These are phyloP conservation scores for Penicillium fuscoglaucum DNA, from an alignment of 2,329 filamentous ascomycete species.

Conservation along the genomic window DNA sequence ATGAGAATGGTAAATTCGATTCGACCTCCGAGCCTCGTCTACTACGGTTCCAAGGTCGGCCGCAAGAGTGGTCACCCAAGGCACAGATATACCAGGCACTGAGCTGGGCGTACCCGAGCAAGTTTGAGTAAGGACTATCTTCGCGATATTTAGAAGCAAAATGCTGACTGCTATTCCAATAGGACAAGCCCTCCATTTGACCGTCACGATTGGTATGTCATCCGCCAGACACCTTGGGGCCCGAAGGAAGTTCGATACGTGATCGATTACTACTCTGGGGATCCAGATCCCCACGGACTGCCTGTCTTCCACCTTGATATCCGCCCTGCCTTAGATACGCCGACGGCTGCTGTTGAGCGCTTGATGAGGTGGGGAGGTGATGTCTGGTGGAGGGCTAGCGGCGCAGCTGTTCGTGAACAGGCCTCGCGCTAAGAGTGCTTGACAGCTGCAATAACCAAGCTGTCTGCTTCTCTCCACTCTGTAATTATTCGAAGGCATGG, in stretches of 20 bases:
- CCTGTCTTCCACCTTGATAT: constrained; percentile 97
- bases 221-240: constrained; percentile 66
- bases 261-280: constrained; percentile 92
- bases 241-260: constrained; percentile 84
- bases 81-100: constrained; percentile 79
- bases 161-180: constrained; percentile 15
- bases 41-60: constrained; percentile 83
- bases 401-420: constrained; percentile 57
- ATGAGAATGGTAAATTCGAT: constrained; percentile 37
- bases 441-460: constrained; percentile 1
- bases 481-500: constrained; percentile 24
- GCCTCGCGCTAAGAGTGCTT: constrained; percentile 1
- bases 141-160: neutral
- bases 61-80: constrained; percentile 88
- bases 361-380: constrained; percentile 87
- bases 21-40: constrained; percentile 64
- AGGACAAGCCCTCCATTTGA: constrained; percentile 88
- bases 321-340: constrained; percentile 80
- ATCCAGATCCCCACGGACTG: constrained; percentile 78
- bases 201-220: constrained; percentile 94
- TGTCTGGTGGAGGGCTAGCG: constrained; percentile 87
- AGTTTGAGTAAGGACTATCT: constrained; percentile 65
- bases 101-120: constrained; percentile 74
- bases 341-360: constrained; percentile 76
- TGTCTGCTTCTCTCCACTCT: constrained; percentile 27